A percentile compares a stretch with the other conserved stretches of the same genome.
These are phyloP conservation scores for Microbotryomycetes sp. DNA, from an alignment of 1,284 basidiomycete species.

Conservation along the genomic window DNA sequence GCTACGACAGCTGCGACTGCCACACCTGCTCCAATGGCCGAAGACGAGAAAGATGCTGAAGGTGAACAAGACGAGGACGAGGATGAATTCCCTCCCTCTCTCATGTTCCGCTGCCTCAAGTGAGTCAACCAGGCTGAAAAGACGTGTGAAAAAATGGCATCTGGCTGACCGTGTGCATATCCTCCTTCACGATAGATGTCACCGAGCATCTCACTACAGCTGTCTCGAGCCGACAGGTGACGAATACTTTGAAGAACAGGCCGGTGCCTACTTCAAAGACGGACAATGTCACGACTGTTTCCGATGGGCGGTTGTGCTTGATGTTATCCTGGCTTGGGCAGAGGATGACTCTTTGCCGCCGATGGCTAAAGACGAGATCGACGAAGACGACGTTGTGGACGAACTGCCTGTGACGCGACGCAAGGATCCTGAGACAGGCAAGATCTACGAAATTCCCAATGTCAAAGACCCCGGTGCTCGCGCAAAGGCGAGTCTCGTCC, in stretches of 20 bases:
- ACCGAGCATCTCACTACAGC: slow-evolving; percentile 32
- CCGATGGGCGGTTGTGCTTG: slow-evolving; percentile 64
- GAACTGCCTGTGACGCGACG: slow-evolving; percentile 47
- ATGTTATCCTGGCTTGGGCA: slow-evolving; percentile 81
- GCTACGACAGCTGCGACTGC: neutral
- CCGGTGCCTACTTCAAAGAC: slow-evolving; percentile 38
- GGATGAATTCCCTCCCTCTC: neutral
- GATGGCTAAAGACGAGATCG: slow-evolving; percentile 7
- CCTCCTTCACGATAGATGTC: slow-evolving; percentile 23
- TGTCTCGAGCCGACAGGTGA: slow-evolving; percentile 24
- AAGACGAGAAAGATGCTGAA: neutral
- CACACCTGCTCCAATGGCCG: neutral
- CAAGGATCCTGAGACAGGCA: slow-evolving; percentile 49
- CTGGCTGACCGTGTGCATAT: neutral
- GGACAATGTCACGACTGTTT: slow-evolving; percentile 75
- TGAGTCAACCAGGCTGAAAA: no score
- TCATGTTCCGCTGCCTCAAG: slow-evolving; percentile 27
- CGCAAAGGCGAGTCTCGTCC: slow-evolving; percentile 37
- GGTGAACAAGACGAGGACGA: neutral
- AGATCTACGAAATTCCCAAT: slow-evolving; percentile 49
- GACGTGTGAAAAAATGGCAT: no score
- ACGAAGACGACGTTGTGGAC: slow-evolving; percentile 19
- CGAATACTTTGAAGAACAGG: slow-evolving; percentile 1
- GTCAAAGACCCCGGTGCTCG: slow-evolving; percentile 65
- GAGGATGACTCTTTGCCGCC: slow-evolving; percentile 11